Evolutionary conservation across 2,329 filamentous ascomycete species (phyloP).

Genomic region (Biscogniauxia sp.): DNA sequence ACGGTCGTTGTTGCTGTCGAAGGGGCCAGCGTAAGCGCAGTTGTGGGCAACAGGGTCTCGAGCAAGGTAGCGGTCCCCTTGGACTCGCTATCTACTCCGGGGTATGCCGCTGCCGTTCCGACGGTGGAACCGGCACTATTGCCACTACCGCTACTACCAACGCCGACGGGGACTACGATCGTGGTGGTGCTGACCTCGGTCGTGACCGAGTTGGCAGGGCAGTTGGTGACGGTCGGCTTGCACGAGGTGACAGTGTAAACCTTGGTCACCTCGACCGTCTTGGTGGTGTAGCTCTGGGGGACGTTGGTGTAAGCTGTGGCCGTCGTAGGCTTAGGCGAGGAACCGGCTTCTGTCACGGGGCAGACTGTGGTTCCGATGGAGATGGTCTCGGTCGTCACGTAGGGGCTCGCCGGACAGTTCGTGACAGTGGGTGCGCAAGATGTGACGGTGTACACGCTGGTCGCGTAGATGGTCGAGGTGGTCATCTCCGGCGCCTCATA

Average conservation of each 20-base stretch:
- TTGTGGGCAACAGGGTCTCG: no score
- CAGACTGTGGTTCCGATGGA: slow-evolving; percentile 25
- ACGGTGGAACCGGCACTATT: background rate
- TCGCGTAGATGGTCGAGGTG: slow-evolving; percentile 34
- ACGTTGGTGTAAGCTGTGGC: slow-evolving; percentile 3
- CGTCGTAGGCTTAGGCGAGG: slow-evolving; percentile 6
- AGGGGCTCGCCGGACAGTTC: slow-evolving; percentile 19
- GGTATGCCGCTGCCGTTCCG: no score
- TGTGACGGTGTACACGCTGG: slow-evolving; percentile 24
- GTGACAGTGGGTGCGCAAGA: slow-evolving; percentile 18
- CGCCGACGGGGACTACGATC: slow-evolving; percentile 14
- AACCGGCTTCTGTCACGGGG: slow-evolving; percentile 12
- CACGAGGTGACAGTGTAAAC: slow-evolving; percentile 34
- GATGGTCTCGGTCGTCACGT: slow-evolving; percentile 25
- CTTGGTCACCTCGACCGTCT: slow-evolving; percentile 27
- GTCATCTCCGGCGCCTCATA: slow-evolving; percentile 12
- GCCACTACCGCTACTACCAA: slow-evolving; percentile 1
- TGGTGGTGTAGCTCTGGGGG: slow-evolving; percentile 21
- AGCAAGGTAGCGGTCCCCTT: no score
- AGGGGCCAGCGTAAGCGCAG: no score
- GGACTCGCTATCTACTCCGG: no score
- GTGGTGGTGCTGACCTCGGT: slow-evolving; percentile 32
- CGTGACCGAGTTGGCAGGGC: slow-evolving; percentile 27
- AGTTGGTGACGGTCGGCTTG: slow-evolving; percentile 29
- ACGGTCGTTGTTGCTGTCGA: background rate